Conservation (phyloP, 192 early-diverging fungal species). For the Glomus cerebriforme region DNA sequence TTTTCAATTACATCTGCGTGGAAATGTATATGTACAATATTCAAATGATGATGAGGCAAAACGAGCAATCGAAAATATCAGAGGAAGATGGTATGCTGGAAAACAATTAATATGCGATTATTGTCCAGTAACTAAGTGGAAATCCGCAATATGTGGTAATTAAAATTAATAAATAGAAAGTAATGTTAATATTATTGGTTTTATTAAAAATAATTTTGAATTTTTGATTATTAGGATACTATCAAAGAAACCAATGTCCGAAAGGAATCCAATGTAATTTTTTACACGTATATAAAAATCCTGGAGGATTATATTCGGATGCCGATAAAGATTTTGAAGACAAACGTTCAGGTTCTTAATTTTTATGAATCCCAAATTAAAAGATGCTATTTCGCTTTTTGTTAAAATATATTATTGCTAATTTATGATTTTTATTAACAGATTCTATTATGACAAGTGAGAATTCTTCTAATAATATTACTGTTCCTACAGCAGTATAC, state of each 20-base stretch:
- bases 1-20: conserved; percentile 42
- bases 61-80: conserved; percentile 37
- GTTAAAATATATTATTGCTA: background rate
- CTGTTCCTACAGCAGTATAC: background rate
- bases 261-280: conserved; percentile 48
- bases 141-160: conserved; percentile 49
- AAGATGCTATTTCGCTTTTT: background rate
- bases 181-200: background rate
- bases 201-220: background rate
- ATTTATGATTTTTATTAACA: background rate
- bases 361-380: background rate
- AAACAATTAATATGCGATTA: conserved; percentile 38
- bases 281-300: conserved; percentile 46
- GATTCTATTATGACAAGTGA: background rate
- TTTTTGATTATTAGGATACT: conserved; percentile 10
- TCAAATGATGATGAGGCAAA: conserved; percentile 42
- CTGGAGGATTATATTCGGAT: conserved; percentile 40
- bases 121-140: conserved; percentile 49
- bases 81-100: conserved; percentile 46
- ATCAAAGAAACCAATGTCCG: conserved; percentile 36
- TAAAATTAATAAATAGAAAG: background rate
- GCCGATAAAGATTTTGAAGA: conserved; percentile 43
- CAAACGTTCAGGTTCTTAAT: background rate
- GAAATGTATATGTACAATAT: conserved; percentile 53
- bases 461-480: background rate